phyloP scores from a whole-genome alignment of 345 rosid genomes.

The Luvunga scandens region DNA sequence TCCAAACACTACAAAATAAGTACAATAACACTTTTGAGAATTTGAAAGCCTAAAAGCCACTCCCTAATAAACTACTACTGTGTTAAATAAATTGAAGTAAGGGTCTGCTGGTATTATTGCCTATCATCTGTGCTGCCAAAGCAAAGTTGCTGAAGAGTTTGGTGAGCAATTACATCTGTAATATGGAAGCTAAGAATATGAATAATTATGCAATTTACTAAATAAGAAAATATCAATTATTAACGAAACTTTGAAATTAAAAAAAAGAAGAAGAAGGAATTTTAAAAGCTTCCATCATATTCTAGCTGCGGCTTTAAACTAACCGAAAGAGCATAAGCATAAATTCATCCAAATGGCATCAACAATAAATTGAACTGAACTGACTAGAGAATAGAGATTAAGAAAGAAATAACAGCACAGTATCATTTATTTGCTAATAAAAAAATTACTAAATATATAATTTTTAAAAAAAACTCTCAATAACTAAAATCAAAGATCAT shows the following conservation, averaged over 20 bases:
- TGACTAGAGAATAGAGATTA: not conserved
- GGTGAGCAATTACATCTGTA: not conserved
- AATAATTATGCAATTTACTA: not conserved
- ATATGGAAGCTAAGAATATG: not conserved
- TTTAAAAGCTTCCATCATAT: not conserved
- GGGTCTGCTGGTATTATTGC: not conserved
- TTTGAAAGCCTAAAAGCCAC: not conserved
- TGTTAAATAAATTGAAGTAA: too few relatives aligned
- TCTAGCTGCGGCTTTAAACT: not conserved
- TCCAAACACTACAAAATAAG: not conserved
- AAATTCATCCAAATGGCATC: not conserved
- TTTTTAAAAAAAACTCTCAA: not conserved
- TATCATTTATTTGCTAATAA: not conserved
- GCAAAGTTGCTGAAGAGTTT: not conserved
- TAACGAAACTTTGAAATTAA: too few relatives aligned
- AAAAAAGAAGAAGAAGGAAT: too few relatives aligned
- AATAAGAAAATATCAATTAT: too few relatives aligned
- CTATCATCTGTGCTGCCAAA: not conserved
- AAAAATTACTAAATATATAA: not conserved
- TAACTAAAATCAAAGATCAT: not conserved
- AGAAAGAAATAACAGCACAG: not conserved
- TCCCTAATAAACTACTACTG: not conserved
- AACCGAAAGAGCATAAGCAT: not conserved
- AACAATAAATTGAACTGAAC: not conserved
- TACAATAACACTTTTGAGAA: not conserved